These are phyloP conservation scores for Posidonia oceanica DNA, from an alignment of 116 monocot genomes.

Conservation along the genomic window DNA sequence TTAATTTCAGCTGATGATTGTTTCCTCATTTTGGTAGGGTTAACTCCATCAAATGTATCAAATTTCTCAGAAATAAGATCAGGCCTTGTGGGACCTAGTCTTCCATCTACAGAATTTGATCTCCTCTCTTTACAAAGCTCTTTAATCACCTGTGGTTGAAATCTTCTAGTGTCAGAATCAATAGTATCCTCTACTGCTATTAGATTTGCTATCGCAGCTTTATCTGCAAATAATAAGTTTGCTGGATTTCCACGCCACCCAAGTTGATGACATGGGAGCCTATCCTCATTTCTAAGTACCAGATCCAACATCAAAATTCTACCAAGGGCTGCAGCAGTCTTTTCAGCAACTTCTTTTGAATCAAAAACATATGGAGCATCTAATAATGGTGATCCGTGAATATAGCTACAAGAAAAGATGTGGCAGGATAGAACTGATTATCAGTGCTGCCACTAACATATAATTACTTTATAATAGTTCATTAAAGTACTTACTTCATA, in stretches of 20 bases:
- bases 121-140: conserved; percentile 41
- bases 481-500: conserved; percentile 57
- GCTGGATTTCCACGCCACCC: conserved; percentile 93
- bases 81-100: conserved; percentile 13
- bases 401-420: conserved; percentile 37
- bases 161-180: conserved; percentile 26
- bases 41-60: conserved; percentile 5
- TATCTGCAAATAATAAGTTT: conserved; percentile 55
- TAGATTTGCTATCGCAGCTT: conserved; percentile 25
- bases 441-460: not conserved
- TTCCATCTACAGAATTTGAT: conserved; percentile 40
- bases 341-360: conserved; percentile 41
- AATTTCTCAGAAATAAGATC: conserved; percentile 14
- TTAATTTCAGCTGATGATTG: conserved; percentile 10
- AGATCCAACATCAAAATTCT: conserved; percentile 80
- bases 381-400: conserved; percentile 79
- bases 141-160: conserved; percentile 24
- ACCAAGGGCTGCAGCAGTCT: conserved; percentile 59
- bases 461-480: no score
- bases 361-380: conserved; percentile 54
- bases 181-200: conserved; percentile 26
- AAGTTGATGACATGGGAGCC: conserved; percentile 68
- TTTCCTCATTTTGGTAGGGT: not conserved
- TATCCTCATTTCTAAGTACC: conserved; percentile 87
- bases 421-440: not conserved